phyloP scores from a whole-genome alignment of 441 rosid species.

The Raphanus hybrid region DNA sequence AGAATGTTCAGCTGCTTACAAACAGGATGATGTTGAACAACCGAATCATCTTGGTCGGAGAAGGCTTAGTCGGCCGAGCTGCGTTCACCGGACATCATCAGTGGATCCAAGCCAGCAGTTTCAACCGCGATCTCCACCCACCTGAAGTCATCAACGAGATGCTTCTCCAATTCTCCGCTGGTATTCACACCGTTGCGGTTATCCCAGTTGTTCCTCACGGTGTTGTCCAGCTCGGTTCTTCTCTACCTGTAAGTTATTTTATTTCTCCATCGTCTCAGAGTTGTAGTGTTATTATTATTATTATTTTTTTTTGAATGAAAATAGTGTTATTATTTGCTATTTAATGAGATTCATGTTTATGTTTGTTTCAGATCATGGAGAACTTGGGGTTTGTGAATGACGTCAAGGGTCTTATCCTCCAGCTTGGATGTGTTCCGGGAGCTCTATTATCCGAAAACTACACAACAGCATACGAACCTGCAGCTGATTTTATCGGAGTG shows the following conservation, averaged over 20 bases:
- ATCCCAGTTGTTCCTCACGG: conserved; percentile 85
- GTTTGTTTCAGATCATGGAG: conserved; percentile 76
- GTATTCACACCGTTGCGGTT: conserved; percentile 91
- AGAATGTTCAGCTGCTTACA: conserved; percentile 56
- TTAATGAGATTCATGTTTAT: conserved; percentile 57
- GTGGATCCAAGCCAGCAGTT: conserved; percentile 77
- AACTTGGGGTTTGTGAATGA: conserved; percentile 78
- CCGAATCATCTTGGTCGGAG: conserved; percentile 77
- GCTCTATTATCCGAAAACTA: conserved; percentile 67
- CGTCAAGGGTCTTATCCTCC: conserved; percentile 76
- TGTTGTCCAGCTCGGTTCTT: conserved; percentile 90
- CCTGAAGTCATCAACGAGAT: conserved; percentile 82
- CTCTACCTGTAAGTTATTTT: conserved; percentile 59
- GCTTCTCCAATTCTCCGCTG: conserved; percentile 81
- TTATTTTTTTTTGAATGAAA: too few species aligned
- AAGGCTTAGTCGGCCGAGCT: conserved; percentile 94
- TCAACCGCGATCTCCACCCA: conserved; percentile 57
- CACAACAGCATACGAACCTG: conserved; percentile 44
- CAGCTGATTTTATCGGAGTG: conserved; percentile 49
- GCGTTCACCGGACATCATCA: conserved; percentile 87
- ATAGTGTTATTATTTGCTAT: neutral
- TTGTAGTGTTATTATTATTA: neutral
- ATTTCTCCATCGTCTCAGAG: neutral
- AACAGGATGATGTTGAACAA: conserved; percentile 78
- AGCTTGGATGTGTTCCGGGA: conserved; percentile 76